phyloP scores from a whole-genome alignment of 768 basidiomycete species.

The Boletus vermiculosoides region DNA sequence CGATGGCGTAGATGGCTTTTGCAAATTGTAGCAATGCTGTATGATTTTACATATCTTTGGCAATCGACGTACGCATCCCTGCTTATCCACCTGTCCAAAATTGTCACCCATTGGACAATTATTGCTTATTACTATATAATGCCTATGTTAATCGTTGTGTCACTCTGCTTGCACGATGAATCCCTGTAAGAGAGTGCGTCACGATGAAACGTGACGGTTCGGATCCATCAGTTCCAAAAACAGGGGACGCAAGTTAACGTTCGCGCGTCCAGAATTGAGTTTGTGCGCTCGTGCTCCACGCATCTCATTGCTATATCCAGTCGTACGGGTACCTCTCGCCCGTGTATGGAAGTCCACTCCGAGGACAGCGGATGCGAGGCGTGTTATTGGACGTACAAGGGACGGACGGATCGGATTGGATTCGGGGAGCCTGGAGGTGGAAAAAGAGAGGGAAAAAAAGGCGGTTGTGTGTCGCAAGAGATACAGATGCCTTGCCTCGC shows the following conservation, averaged over 20 bases:
- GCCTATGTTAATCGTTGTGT: conserved; percentile 1
- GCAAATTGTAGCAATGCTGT: conserved; percentile 22
- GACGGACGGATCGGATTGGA: background rate
- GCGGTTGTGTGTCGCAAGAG: background rate
- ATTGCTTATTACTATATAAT: conserved; percentile 1
- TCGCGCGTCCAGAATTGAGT: conserved; percentile 9
- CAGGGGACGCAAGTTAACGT: conserved; percentile 8
- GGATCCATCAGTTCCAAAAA: conserved; percentile 11
- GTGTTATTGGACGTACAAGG: background rate
- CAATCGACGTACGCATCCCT: conserved; percentile 12
- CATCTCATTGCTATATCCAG: conserved; percentile 11
- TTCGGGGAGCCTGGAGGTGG: background rate
- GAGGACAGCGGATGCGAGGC: conserved; percentile 8
- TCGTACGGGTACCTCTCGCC: background rate
- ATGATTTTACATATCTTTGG: conserved; percentile 19
- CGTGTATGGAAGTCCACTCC: conserved; percentile 11
- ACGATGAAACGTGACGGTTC: conserved; percentile 3
- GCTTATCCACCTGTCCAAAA: background rate
- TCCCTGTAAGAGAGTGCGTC: background rate
- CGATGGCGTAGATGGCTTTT: conserved; percentile 21
- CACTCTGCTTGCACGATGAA: background rate
- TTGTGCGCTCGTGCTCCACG: background rate
- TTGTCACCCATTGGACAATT: background rate
- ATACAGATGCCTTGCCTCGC: background rate
- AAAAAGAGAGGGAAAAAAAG: background rate